phyloP scores from a whole-genome alignment of 2,329 filamentous ascomycete genomes.

The Ophiostoma sp. region DNA sequence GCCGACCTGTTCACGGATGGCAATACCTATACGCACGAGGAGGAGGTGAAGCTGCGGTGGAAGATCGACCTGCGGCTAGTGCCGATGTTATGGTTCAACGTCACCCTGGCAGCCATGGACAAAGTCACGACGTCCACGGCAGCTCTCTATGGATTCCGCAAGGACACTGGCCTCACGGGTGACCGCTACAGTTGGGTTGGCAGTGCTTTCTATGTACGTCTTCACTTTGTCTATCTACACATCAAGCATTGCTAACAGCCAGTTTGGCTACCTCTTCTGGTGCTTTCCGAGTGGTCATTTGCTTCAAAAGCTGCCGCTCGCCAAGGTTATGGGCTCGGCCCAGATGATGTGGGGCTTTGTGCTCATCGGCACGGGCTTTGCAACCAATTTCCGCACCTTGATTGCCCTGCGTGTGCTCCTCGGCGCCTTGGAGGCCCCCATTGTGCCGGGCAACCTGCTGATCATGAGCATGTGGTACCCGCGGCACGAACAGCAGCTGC shows the following conservation, averaged over 20 bases:
- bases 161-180: constrained; percentile 39
- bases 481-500: constrained; percentile 55
- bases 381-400: constrained; percentile 51
- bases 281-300: constrained; percentile 32
- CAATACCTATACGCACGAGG: constrained; percentile 7
- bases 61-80: constrained; percentile 42
- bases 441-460: constrained; percentile 50
- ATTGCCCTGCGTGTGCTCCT: constrained; percentile 53
- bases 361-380: constrained; percentile 47
- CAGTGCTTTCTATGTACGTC: constrained; percentile 46
- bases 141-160: constrained; percentile 39
- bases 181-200: constrained; percentile 42
- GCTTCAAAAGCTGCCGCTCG: constrained; percentile 34
- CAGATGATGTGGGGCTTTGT: constrained; percentile 53
- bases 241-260: neutral
- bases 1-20: constrained; percentile 17
- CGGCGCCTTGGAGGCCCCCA: constrained; percentile 57
- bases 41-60: constrained; percentile 20
- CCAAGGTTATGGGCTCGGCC: constrained; percentile 37
- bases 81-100: constrained; percentile 36
- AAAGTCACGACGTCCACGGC: constrained; percentile 29
- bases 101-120: constrained; percentile 24
- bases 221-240: constrained; percentile 35
- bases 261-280: constrained; percentile 41
- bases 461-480: constrained; percentile 63